Evolutionary conservation across 2,329 filamentous ascomycete species (phyloP).

Genomic region (Phialophora expanda): DNA sequence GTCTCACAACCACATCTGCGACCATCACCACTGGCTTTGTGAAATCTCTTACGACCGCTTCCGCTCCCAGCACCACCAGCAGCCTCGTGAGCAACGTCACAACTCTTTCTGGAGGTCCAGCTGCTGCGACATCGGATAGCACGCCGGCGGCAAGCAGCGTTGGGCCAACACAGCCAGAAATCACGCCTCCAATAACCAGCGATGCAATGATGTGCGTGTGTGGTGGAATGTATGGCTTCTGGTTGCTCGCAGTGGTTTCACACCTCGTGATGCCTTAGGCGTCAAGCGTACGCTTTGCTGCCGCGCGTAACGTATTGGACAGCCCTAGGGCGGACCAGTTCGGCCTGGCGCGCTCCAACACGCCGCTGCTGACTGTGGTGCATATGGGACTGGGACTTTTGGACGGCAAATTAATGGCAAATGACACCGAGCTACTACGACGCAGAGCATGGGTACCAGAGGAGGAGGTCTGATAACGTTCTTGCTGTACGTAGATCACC

Average conservation of each 20-base stretch:
- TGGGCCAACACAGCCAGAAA: constrained; percentile 10
- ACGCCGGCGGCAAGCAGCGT: constrained; percentile 2
- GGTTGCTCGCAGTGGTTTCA: constrained; percentile 5
- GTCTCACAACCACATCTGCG: background rate
- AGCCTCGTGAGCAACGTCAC: constrained; percentile 8
- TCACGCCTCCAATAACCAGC: constrained; percentile 23
- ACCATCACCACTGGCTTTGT: background rate
- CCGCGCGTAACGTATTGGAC: background rate
- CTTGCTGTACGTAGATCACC: background rate
- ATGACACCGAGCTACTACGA: background rate
- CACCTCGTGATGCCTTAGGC: constrained; percentile 1
- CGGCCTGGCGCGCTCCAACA: background rate
- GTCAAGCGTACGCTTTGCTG: background rate
- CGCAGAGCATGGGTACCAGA: background rate
- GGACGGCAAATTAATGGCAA: background rate
- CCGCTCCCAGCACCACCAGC: background rate
- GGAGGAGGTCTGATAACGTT: background rate
- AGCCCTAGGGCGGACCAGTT: background rate
- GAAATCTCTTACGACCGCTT: constrained; percentile 1
- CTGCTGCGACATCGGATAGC: background rate
- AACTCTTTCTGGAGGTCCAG: constrained; percentile 1
- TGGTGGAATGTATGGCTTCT: constrained; percentile 3
- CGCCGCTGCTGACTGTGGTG: constrained; percentile 16
- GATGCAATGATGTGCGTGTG: background rate
- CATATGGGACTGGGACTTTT: background rate